Evolutionary conservation across 2,329 filamentous ascomycete species (phyloP).

Genomic region (Aspergillus sp.): DNA sequence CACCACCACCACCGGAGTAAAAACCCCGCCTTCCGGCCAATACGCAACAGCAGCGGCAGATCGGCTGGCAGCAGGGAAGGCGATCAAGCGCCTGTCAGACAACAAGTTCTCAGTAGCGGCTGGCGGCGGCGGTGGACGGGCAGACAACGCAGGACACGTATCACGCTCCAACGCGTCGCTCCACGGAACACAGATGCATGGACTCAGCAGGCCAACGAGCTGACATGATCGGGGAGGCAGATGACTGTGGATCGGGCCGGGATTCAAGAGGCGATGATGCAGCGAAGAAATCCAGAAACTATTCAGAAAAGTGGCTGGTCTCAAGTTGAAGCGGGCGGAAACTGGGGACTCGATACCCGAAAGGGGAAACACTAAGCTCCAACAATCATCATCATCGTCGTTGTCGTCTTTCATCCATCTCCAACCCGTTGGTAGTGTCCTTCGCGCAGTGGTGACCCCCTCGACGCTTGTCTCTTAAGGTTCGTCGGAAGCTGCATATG

Average conservation of each 20-base stretch:
- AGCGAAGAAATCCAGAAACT: background rate
- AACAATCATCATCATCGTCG: background rate
- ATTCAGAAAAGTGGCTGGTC: background rate
- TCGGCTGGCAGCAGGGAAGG: constrained; percentile 6
- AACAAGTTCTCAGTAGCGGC: background rate
- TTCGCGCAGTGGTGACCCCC: background rate
- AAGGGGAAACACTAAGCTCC: background rate
- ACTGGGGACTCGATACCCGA: background rate
- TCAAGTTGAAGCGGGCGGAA: background rate
- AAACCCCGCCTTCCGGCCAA: constrained; percentile 16
- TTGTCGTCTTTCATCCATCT: background rate
- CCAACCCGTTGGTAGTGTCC: too few species aligned
- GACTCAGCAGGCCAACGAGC: constrained; percentile 19
- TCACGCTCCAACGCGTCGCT: constrained; percentile 17
- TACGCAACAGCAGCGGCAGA: constrained; percentile 15
- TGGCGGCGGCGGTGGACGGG: background rate
- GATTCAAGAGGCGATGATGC: background rate
- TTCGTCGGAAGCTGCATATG: background rate
- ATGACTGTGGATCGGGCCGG: constrained; percentile 5
- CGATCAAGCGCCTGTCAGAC: constrained; percentile 16
- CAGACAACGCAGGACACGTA: constrained; percentile 18
- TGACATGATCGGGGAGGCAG: constrained; percentile 21
- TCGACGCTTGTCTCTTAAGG: background rate
- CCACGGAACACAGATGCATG: constrained; percentile 17
- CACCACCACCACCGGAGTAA: constrained; percentile 6